Conservation (phyloP, 83 land plant genomes). For the Diphasiastrum complanatum region DNA sequence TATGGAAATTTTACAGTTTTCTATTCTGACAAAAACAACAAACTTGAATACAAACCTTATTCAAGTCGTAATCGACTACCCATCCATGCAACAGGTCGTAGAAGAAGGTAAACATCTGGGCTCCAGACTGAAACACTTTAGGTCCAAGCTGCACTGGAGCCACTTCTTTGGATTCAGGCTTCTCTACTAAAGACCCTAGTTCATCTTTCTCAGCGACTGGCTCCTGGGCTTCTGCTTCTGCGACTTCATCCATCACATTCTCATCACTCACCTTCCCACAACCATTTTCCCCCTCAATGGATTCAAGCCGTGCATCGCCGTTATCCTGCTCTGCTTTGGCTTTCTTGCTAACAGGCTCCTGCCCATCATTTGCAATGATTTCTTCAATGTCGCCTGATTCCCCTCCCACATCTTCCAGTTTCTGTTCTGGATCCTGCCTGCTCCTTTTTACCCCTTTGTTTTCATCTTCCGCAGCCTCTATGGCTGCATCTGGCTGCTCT, state of each 20-base stretch:
- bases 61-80: conserved; percentile 45
- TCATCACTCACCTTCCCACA: conserved; percentile 8
- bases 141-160: conserved; percentile 47
- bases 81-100: conserved; percentile 58
- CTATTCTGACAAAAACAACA: too few species aligned
- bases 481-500: too few species aligned
- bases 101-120: conserved; percentile 75
- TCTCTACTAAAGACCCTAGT: conserved; percentile 10
- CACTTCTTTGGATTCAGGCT: background rate
- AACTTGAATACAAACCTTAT: conserved; percentile 56
- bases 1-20: too few species aligned
- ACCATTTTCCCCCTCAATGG: conserved; percentile 39
- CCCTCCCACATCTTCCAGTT: conserved; percentile 26
- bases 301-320: too few species aligned
- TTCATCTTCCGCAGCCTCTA: conserved; percentile 28
- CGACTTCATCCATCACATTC: conserved; percentile 9
- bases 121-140: conserved; percentile 39
- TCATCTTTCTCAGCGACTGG: conserved; percentile 9
- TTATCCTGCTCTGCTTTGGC: too few species aligned
- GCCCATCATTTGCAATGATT: too few species aligned
- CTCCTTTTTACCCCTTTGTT: background rate
- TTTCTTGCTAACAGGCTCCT: too few species aligned
- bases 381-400: too few species aligned
- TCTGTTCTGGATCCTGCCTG: conserved; percentile 21
- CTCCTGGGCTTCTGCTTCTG: background rate